These are phyloP conservation scores for Radiomyces spectabilis DNA, from an alignment of 192 early-diverging fungal genomes.

Conservation along the genomic window DNA sequence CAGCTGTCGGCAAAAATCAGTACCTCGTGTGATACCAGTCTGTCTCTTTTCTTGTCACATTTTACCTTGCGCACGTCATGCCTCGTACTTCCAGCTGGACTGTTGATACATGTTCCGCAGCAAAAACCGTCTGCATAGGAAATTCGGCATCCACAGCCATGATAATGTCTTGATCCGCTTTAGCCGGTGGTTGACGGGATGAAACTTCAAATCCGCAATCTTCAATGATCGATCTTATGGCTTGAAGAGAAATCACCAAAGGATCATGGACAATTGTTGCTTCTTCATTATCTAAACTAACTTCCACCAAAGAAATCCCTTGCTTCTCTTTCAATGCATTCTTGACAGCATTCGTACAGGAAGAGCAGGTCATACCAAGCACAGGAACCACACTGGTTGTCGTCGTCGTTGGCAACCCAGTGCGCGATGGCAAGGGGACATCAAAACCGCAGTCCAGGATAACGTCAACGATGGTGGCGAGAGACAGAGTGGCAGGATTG, in stretches of 20 bases:
- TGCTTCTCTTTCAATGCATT: slow-evolving; percentile 39
- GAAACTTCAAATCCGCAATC: background rate
- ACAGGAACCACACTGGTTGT: too few relatives aligned
- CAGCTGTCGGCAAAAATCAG: too few relatives aligned
- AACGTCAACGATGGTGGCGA: slow-evolving; percentile 27
- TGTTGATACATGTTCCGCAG: background rate
- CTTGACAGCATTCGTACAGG: slow-evolving; percentile 78
- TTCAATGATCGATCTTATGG: background rate
- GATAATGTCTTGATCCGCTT: background rate
- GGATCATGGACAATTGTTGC: slow-evolving; percentile 64
- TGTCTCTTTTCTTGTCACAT: too few relatives aligned
- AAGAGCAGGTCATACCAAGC: slow-evolving; percentile 94
- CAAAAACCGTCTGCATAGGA: background rate
- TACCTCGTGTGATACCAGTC: too few relatives aligned
- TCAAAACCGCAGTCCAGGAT: slow-evolving; percentile 67
- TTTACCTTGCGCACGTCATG: slow-evolving; percentile 99
- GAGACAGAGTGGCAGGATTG: background rate
- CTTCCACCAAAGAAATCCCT: slow-evolving; percentile 64
- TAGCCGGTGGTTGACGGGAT: background rate
- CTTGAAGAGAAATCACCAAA: background rate
- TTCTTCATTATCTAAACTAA: slow-evolving; percentile 73
- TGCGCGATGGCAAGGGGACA: slow-evolving; percentile 22
- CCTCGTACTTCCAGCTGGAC: slow-evolving; percentile 76
- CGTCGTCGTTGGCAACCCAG: too few relatives aligned
- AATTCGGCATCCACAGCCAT: background rate